A percentile compares a stretch with the other conserved stretches of the same genome.
Conservation (phyloP, 129 eudicot genomes). For the Flaveria trinervia region DNA sequence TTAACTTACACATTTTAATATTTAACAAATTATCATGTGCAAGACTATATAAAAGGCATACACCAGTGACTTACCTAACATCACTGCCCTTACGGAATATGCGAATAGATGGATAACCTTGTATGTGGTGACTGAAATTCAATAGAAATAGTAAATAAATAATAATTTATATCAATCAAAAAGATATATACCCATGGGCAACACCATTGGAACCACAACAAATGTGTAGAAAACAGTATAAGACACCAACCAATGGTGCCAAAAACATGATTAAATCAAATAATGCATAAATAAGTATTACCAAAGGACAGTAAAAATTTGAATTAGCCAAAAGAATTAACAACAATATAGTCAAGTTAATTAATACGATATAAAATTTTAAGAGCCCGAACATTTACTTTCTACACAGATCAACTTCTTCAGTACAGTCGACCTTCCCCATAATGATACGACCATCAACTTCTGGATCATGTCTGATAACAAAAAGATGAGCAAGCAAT, state of each 20-base stretch:
- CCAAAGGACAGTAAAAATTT: conserved; percentile 4
- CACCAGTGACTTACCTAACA: conserved; percentile 47
- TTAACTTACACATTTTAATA: background rate
- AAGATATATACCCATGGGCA: conserved; percentile 1
- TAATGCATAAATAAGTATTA: conserved; percentile 9
- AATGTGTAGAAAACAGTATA: conserved; percentile 3
- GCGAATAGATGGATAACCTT: conserved; percentile 97
- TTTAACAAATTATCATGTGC: background rate
- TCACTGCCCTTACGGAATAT: conserved; percentile 94
- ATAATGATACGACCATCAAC: conserved; percentile 86
- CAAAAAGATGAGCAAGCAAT: conserved; percentile 23
- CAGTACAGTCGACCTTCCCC: conserved; percentile 96
- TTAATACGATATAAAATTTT: background rate
- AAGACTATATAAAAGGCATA: background rate
- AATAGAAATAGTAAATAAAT: conserved; percentile 18
- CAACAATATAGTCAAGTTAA: conserved; percentile 12
- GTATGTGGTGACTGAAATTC: conserved; percentile 89
- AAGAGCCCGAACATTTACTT: conserved; percentile 48
- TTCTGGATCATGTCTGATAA: conserved; percentile 88
- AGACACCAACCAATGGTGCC: conserved; percentile 13
- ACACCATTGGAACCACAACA: conserved; percentile 21
- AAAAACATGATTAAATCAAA: conserved; percentile 19
- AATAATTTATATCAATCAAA: background rate
- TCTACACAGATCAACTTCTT: conserved; percentile 84
- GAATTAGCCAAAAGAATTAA: background rate